Evolutionary conservation across 257 asterid genomes (phyloP).

Genomic region (Nicotiana paniculata): DNA sequence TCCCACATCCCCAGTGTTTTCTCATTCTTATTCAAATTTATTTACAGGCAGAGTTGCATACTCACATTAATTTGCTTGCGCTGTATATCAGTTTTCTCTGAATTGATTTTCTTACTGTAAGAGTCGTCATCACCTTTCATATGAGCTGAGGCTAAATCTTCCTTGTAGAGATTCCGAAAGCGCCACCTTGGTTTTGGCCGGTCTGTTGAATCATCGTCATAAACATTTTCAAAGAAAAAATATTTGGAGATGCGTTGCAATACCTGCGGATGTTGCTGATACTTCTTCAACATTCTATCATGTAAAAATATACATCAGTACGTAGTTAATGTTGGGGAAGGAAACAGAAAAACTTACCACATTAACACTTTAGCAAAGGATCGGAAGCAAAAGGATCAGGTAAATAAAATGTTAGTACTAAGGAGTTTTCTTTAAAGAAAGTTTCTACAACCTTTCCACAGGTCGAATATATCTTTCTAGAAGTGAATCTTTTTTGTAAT

Average conservation of each 20-base stretch:
- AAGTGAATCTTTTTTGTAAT: neutral
- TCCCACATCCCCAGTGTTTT: neutral
- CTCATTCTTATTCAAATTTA: neutral
- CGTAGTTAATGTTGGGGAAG: neutral
- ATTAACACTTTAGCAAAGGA: neutral
- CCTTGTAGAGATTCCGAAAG: conserved; percentile 36
- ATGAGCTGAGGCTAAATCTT: conserved; percentile 20
- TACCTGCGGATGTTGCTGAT: conserved; percentile 33
- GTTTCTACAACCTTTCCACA: neutral
- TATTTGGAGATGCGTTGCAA: conserved; percentile 43
- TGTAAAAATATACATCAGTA: conserved; percentile 5
- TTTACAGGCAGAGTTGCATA: conserved; percentile 7
- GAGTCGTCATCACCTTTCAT: conserved; percentile 9
- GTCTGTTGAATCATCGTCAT: conserved; percentile 49
- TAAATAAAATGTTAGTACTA: neutral
- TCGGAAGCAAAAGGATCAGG: neutral
- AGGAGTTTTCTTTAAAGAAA: neutral
- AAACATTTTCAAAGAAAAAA: conserved; percentile 62
- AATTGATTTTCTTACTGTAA: conserved; percentile 15
- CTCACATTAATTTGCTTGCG: conserved; percentile 37
- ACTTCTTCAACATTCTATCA: conserved; percentile 53
- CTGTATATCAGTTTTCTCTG: conserved; percentile 21
- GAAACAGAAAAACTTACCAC: neutral
- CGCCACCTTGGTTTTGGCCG: conserved; percentile 56
- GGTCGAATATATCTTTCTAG: neutral